Evolutionary conservation across 106 monocot species (phyloP).

Genomic region (Narthecium ossifragum): DNA sequence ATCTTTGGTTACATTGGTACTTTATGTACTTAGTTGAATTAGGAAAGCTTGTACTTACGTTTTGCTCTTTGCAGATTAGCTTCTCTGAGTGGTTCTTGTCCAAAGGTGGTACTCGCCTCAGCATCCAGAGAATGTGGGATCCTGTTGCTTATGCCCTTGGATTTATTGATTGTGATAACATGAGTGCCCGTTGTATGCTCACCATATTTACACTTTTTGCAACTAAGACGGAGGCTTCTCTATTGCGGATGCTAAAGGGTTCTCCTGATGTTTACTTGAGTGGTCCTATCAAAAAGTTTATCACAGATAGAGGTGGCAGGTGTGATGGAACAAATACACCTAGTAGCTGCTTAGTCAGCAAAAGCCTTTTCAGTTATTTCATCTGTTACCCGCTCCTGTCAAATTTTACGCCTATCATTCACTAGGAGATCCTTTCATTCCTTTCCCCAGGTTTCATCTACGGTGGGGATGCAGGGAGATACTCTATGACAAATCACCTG

Average conservation of each 20-base stretch:
- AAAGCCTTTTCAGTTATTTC: too few species aligned
- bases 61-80: constrained; percentile 51
- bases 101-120: constrained; percentile 94
- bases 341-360: too few species aligned
- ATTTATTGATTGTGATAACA: constrained; percentile 97
- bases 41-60: neutral
- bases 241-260: constrained; percentile 94
- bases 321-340: constrained; percentile 17
- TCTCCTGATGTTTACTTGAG: constrained; percentile 91
- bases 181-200: constrained; percentile 97
- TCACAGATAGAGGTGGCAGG: constrained; percentile 86
- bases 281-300: constrained; percentile 94
- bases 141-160: constrained; percentile 98
- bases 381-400: too few species aligned
- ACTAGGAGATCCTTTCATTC: constrained; percentile 1
- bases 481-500: constrained; percentile 53
- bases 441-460: constrained; percentile 66
- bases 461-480: constrained; percentile 97
- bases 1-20: neutral
- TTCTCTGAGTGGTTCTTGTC: constrained; percentile 97
- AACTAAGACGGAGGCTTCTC: constrained; percentile 97
- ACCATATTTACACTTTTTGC: constrained; percentile 94
- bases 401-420: too few species aligned
- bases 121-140: constrained; percentile 97
- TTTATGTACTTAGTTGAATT: neutral